A percentile compares a stretch with the other conserved stretches of the same genome.
Evolutionary conservation across 2,329 filamentous ascomycete genomes (phyloP).

Genomic region (Aspergillus latus): DNA sequence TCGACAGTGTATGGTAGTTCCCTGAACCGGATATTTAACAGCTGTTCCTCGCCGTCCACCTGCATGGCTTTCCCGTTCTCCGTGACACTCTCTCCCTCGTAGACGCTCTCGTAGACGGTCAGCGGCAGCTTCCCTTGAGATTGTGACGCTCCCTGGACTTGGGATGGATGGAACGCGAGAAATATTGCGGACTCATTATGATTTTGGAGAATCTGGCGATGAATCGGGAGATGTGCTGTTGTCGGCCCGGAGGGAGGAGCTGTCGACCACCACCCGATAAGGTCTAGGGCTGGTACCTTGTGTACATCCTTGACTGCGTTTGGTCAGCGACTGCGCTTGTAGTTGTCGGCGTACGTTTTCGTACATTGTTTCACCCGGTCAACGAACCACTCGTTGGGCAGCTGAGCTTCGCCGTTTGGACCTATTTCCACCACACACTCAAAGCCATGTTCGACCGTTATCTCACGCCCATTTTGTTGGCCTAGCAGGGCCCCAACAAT

Average conservation of each 20-base stretch:
- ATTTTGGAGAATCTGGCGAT: constrained; percentile 70
- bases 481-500: constrained; percentile 86
- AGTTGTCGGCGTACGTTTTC: constrained; percentile 29
- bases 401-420: constrained; percentile 57
- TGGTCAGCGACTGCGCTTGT: background rate
- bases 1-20: constrained; percentile 85
- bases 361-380: constrained; percentile 80
- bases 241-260: constrained; percentile 71
- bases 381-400: constrained; percentile 72
- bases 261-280: constrained; percentile 91
- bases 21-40: constrained; percentile 69
- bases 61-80: constrained; percentile 65
- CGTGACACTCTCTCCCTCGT: constrained; percentile 65
- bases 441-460: constrained; percentile 91
- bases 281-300: constrained; percentile 75
- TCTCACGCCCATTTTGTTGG: constrained; percentile 83
- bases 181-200: constrained; percentile 87
- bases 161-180: constrained; percentile 77
- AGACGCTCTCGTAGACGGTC: constrained; percentile 83
- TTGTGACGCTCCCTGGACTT: constrained; percentile 51
- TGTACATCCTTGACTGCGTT: constrained; percentile 79
- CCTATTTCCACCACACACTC: constrained; percentile 65
- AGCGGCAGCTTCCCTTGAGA: constrained; percentile 80
- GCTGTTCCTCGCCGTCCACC: constrained; percentile 65
- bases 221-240: constrained; percentile 66